Conservation (phyloP, 495 filamentous ascomycete genomes). For the Astrocystis sublimbata region DNA sequence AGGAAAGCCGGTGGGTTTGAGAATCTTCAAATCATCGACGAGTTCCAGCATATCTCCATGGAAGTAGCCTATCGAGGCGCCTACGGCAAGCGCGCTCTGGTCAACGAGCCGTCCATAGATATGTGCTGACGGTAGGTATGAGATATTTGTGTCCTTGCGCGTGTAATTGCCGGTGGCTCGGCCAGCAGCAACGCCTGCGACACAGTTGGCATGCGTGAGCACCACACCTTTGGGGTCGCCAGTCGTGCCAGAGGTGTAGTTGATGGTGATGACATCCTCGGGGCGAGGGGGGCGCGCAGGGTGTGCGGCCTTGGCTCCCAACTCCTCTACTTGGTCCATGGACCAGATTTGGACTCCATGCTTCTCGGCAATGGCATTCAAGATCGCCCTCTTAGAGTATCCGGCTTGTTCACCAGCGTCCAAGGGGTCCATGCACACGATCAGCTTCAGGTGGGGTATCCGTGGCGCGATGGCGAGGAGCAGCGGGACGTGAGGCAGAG, state of each 20-base stretch:
- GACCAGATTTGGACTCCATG: conserved; percentile 75
- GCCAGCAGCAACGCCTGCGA: conserved; percentile 66
- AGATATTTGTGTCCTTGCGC: conserved; percentile 64
- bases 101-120: conserved; percentile 88
- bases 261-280: conserved; percentile 86
- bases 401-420: conserved; percentile 76
- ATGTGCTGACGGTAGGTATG: conserved; percentile 92
- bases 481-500: conserved; percentile 80
- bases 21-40: conserved; percentile 86
- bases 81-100: conserved; percentile 70
- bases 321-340: conserved; percentile 71
- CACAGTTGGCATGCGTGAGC: conserved; percentile 77
- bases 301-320: conserved; percentile 68
- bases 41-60: conserved; percentile 87
- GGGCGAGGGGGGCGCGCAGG: conserved; percentile 68
- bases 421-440: conserved; percentile 86
- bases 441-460: conserved; percentile 79
- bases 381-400: conserved; percentile 72
- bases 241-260: conserved; percentile 97
- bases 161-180: conserved; percentile 52
- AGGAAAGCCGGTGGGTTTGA: conserved; percentile 79
- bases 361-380: conserved; percentile 71
- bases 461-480: conserved; percentile 80
- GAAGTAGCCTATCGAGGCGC: conserved; percentile 86
- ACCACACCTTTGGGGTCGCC: conserved; percentile 93